Base-by-base conservation (phyloP, 306 rosid species). In the Dalbergia cochinchinensis region DNA sequence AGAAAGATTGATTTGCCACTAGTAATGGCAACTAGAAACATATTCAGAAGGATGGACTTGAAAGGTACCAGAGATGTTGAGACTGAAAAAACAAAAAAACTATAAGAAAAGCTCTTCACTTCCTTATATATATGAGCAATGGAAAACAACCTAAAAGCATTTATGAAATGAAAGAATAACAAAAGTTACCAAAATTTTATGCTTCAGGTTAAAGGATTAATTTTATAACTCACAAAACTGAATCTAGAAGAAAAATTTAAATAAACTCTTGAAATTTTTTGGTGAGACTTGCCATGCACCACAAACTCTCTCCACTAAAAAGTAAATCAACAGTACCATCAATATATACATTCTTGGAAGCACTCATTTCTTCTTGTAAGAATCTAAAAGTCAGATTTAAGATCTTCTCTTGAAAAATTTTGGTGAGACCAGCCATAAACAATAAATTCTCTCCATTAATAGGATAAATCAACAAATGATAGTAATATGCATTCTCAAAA, bases 21-120 rank as follows among this genome's bases (percentile, higher is more conserved):
- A 80, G 61, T 22, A 63, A 42, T 55, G 47, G 50, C 42, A 54
- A 47, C 53, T 35, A 26, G 64, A 10, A 65, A 70, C 26, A 31
- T 73, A 51, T 44, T 54, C 60, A n/a, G 60, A 16, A 16, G 60
- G 8, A 15, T 15, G 22, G 26, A 54, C 60, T 5, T 14, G 37
- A 45, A 12, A 55, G 31, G 69, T 48, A 55, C 62, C 35, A 35
- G 53, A 80, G 47, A 76, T 26, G 69, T 37, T 37, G 14, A 60
- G 61, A 67, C 54, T 19, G 67, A 13, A 60, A 34, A 54, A 84
- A 58, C 18, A 13, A 60, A 34, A 54, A 84, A 58, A 15, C 66
- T 48, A 70, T 55, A 19, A 72, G 35, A 33, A 75, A 59, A 74
- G n/a, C 33, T 73, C 73, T 74, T 79, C 67, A 37, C 55, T 67